Evolutionary conservation across 2,329 filamentous ascomycete genomes (phyloP), one percentile per base, ranked within the genome.

Genomic region (Verticillium tricorpus): DNA sequence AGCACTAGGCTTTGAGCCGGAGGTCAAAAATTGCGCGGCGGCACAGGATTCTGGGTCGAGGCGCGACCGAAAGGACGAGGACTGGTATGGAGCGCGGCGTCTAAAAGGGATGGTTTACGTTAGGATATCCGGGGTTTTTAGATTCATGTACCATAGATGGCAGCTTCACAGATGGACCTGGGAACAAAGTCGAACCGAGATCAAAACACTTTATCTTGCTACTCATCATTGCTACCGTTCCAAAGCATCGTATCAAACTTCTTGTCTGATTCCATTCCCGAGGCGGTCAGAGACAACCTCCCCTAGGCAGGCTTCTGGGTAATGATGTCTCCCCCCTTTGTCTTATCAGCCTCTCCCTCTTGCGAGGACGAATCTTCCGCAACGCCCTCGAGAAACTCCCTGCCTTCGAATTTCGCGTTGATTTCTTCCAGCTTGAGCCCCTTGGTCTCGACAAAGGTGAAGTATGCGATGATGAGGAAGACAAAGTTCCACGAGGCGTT

Each of bases 401-500:
- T 50, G 12, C 66, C 66, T 39, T 72, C 69, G 45, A 72, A 73
- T 35, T 65, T 67, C 4, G 67, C 61, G 5, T 67, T 66, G 55
- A 72, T 70, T 5, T 71, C 70, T 37, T 73, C 71, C 12, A 73
- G 63, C 25, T 62, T 69, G 5, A 71, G 62, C 0, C 69, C 69
- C 32, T 71, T 72, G 5, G 70, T 73, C 45, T 73, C 71, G 1
- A 72, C 67, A 63, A 68, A 73, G 1, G 60, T 69, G 58, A 68
- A 67, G 22, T 63, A 71, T 2, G 65, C 67, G 14, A 73, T 64
- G 4, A 68, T 60, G 15, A 70, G 64, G 39, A 70, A 67, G 3
- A 71, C 32, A 17, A 71, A 25, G 57, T 72, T 65, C 70, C 70
- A 73, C 0, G 69, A 67, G 4, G 67, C 65, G 25, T 74, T 68